Conservation (phyloP, 228 moss, liverwort and hornwort species). For the Sphagnum magellanicum region DNA sequence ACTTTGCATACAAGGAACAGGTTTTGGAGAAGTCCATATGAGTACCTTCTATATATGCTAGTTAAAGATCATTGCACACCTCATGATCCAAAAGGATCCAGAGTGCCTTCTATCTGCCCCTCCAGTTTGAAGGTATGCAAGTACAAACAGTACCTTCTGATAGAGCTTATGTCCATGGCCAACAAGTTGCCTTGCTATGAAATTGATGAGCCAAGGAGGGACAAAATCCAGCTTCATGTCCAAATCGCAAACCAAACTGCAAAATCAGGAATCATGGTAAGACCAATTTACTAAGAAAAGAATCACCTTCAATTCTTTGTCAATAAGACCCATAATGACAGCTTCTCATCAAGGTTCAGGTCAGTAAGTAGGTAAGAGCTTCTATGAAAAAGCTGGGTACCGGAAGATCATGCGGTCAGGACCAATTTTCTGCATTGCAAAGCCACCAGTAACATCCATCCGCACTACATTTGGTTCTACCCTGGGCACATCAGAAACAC, state of each 20-base stretch:
- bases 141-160: conserved; percentile 59
- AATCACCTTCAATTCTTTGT: neutral
- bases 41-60: neutral
- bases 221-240: conserved; percentile 96
- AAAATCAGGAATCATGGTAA: neutral
- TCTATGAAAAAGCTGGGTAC: conserved; percentile 20
- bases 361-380: neutral
- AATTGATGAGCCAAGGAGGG: conserved; percentile 92
- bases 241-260: conserved; percentile 73
- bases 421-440: conserved; percentile 69
- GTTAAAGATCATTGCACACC: neutral
- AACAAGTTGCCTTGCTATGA: conserved; percentile 78
- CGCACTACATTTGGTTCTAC: conserved; percentile 50
- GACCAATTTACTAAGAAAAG: neutral
- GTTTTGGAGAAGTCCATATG: neutral
- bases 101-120: no score
- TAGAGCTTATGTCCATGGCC: conserved; percentile 92
- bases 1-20: neutral
- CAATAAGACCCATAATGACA: neutral
- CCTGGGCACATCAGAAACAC: conserved; percentile 51
- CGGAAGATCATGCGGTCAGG: conserved; percentile 66
- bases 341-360: neutral
- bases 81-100: no score
- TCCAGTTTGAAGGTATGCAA: neutral
- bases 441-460: conserved; percentile 79